Evolutionary conservation across 2,329 filamentous ascomycete species (phyloP), one percentile per base, ranked within the genome.

Genomic region (Cladosporium colombiae): DNA sequence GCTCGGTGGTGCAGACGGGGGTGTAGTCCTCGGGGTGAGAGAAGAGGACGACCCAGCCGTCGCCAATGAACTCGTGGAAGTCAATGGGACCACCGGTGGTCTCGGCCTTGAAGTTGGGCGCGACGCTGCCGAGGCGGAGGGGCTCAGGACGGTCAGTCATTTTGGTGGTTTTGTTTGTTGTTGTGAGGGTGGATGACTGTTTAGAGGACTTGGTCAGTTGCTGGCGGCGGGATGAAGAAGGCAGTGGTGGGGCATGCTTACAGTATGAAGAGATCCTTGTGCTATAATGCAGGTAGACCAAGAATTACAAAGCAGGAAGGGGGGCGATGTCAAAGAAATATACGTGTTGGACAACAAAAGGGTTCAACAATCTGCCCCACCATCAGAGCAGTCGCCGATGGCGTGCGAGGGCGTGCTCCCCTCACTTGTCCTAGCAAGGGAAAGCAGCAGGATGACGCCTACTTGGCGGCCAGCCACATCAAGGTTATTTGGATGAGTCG

Each of bases 61-160:
- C 82, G 73, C 87, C 88, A 71, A 90, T 89, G 82, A 86, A 91
- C 72, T 89, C 81, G 81, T 91, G 88, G 83, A 91, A 91, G 79
- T 89, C 83, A 76, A 90, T 89, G 64, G 82, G 82, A 66, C 88
- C 88, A 69, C 82, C 76, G 70, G 88, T 90, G 72, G 88, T 89
- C 74, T 89, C 84, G 68, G 88, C 87, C 72, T 88, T 79, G 82
- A 91, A 90, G 82, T 91, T 86, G 72, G 88, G 88, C 74, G 88
- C 88, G 74, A 81, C 82, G 78, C 83, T 88, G 77, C 88, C 88
- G 73, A 90, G 84, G 75, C 88, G 87, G 77, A 90, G 84, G 74
- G 81, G 79, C 67, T 74, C 75, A 44, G 70, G 65, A 66, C 72
- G 72, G 63, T 64, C 40, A 49, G 68, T 60, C 67, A 70, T 71